Percentiles rank a stretch among this genome's conserved stretches.
Conservation (phyloP, 805 yeast species). For the Alloascoidea hylecoeti region DNA sequence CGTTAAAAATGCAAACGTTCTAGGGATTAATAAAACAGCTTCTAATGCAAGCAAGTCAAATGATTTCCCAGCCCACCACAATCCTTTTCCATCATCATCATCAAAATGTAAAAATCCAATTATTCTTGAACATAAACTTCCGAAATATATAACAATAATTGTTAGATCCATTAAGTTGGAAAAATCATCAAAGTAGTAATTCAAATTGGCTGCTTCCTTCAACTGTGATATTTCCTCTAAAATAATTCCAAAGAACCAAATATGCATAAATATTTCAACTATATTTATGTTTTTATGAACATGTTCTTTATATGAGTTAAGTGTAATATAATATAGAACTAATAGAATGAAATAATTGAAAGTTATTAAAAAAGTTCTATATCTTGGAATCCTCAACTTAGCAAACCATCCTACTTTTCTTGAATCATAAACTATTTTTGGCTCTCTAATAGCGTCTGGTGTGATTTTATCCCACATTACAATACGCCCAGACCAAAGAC, state of each 20-base stretch:
- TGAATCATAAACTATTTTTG: slow-evolving; percentile 9
- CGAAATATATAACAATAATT: slow-evolving; percentile 10
- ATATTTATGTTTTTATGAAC: slow-evolving; percentile 4
- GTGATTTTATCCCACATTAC: slow-evolving; percentile 18
- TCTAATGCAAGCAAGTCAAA: slow-evolving; percentile 16
- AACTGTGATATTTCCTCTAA: slow-evolving; percentile 70
- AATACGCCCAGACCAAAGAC: slow-evolving; percentile 18
- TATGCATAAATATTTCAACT: slow-evolving; percentile 34
- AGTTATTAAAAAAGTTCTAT: slow-evolving; percentile 15
- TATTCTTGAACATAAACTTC: slow-evolving; percentile 10
- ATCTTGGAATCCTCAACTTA: slow-evolving; percentile 17
- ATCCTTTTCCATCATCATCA: slow-evolving; percentile 6
- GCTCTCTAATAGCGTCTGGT: slow-evolving; percentile 10
- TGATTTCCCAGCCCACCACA: slow-evolving; percentile 7
- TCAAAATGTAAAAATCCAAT: slow-evolving; percentile 7
- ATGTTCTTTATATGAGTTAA: slow-evolving; percentile 7
- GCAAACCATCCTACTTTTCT: slow-evolving; percentile 11
- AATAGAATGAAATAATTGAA: slow-evolving; percentile 14
- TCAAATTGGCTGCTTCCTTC: slow-evolving; percentile 14
- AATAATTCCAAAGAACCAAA: slow-evolving; percentile 86
- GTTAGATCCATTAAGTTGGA: slow-evolving; percentile 16
- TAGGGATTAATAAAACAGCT: slow-evolving; percentile 16
- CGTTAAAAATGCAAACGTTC: slow-evolving; percentile 15
- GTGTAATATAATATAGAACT: slow-evolving; percentile 12
- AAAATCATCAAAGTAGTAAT: slow-evolving; percentile 13